Base-by-base conservation (phyloP, 139 green algal genomes). In the Chlamydomonas asymmetrica region DNA sequence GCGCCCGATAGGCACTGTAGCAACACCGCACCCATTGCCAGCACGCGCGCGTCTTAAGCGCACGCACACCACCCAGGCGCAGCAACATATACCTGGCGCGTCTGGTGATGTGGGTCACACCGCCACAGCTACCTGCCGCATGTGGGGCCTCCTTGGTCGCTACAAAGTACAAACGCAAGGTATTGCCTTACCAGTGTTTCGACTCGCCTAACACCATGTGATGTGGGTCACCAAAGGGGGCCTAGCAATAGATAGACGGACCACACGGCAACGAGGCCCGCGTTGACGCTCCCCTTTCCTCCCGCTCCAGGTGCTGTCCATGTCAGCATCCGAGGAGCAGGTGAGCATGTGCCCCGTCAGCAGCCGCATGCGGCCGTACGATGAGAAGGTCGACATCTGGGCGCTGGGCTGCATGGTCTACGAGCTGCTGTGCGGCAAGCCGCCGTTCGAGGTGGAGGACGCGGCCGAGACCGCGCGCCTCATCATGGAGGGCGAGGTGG, bases 381-480 rank as follows among this genome's bases (percentile, higher is more conserved):
- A 83, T 66, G 67, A 84, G 18, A 82, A 85, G 64, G 73, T 88
- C 8, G 81, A 83, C 48, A 79, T 80, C 32, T 83, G 80, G 80
- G 85, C 81, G 2, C 41, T 85, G 61, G 85, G 85, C 23, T 67
- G 83, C 6, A 72, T 90, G 35, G 66, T 80, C 13, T 87, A 84
- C 67, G 85, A 90, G 76, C 72, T 90, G 37, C 70, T 85, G 48
- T 66, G 77, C 4, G 84, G 84, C 31, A 48, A 52, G n/a, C 65
- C 84, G 20, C 84, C 84, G 0, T 90, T 86, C 45, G 80, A 85
- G 66, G 78, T 84, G 25, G 74, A 84, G 59, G 76, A 84, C 50
- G 72, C 76, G 3, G 61, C 73, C 39, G 74, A 81, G 50, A 76
- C 66, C 0, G 39, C 66, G 5, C 38, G 43, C 35, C 75, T 76